These are phyloP conservation scores for Oenanthe sinensis DNA, from an alignment of 129 eudicot genomes.

Conservation along the genomic window DNA sequence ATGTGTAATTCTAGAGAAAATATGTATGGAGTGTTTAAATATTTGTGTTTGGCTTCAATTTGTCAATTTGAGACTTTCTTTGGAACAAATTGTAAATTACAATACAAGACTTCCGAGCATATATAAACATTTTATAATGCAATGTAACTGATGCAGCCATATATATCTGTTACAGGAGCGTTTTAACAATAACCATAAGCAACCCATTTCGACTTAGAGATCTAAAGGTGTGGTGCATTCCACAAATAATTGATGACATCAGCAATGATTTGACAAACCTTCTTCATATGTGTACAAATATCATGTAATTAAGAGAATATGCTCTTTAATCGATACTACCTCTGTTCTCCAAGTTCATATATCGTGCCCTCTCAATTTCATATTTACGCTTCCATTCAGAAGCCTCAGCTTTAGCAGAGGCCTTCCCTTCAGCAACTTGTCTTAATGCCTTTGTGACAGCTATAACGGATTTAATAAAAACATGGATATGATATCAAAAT, in stretches of 20 bases:
- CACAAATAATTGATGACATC: neutral
- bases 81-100: neutral
- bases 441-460: slow-evolving; percentile 89
- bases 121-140: neutral
- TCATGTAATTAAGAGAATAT: neutral
- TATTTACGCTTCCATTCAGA: slow-evolving; percentile 96
- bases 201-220: neutral
- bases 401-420: slow-evolving; percentile 95
- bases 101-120: neutral
- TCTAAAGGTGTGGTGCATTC: neutral
- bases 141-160: neutral
- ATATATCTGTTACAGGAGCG: neutral
- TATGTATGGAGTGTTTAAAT: neutral
- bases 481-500: neutral
- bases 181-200: neutral
- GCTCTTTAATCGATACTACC: slow-evolving; percentile 31
- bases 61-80: neutral
- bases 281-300: neutral
- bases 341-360: slow-evolving; percentile 63
- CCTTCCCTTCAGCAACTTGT: slow-evolving; percentile 87
- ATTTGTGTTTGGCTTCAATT: neutral
- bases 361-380: slow-evolving; percentile 66
- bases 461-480: slow-evolving; percentile 11
- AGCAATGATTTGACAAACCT: neutral
- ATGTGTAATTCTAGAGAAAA: neutral